These are phyloP conservation scores for Clohesyomyces aquaticus DNA, from an alignment of 495 filamentous ascomycete genomes.

Conservation along the genomic window DNA sequence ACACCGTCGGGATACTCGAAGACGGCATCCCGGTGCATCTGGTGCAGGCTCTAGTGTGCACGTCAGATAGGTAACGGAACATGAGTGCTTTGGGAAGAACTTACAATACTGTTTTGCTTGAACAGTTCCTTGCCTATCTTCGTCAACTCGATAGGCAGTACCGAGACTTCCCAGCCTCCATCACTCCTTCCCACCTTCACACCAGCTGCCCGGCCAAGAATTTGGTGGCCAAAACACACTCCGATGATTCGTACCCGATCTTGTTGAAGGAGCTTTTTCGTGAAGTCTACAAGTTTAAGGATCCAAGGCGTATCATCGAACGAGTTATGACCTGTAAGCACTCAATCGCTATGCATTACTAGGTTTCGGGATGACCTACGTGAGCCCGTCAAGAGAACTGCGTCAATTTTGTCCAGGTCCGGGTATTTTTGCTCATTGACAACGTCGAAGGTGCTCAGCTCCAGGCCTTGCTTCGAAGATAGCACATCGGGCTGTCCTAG, in stretches of 20 bases:
- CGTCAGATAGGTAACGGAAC: constrained; percentile 21
- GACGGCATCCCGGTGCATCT: constrained; percentile 92
- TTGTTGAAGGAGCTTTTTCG: constrained; percentile 60
- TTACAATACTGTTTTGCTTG: constrained; percentile 67
- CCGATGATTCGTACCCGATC: constrained; percentile 70
- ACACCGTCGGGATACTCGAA: constrained; percentile 63
- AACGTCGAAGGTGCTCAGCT: constrained; percentile 70
- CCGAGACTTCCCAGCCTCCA: constrained; percentile 80
- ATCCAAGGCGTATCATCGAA: constrained; percentile 80
- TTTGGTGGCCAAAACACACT: constrained; percentile 92
- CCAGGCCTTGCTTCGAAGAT: constrained; percentile 50
- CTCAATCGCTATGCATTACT: background rate
- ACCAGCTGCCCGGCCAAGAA: constrained; percentile 76
- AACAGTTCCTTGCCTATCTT: constrained; percentile 74
- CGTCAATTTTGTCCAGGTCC: constrained; percentile 72
- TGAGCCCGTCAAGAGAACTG: constrained; percentile 79
- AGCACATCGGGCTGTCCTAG: constrained; percentile 49
- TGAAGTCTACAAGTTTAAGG: constrained; percentile 70
- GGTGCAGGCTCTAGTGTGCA: constrained; percentile 70
- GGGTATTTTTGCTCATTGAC: constrained; percentile 68
- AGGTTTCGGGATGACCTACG: constrained; percentile 41
- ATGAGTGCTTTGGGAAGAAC: constrained; percentile 33
- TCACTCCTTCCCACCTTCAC: constrained; percentile 67
- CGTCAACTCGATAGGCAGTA: constrained; percentile 71
- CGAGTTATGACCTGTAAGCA: constrained; percentile 55